phyloP scores from a whole-genome alignment of 2,329 filamentous ascomycete genomes.

The Botrytis elliptica region DNA sequence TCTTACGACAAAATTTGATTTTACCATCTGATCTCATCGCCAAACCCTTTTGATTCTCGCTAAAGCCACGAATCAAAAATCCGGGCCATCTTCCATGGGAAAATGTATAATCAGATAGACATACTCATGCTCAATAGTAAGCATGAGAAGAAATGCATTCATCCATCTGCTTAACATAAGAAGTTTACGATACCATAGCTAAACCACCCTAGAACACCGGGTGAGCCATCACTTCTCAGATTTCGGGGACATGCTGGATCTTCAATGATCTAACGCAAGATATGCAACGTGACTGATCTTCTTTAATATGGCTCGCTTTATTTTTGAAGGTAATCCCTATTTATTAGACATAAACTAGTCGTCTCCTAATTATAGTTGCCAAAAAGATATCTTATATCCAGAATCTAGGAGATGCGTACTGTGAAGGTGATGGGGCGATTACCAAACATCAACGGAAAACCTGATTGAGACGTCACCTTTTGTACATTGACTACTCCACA shows the following conservation, averaged over 20 bases:
- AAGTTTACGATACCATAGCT: accelerated
- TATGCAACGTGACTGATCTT: too few relatives aligned
- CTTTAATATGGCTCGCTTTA: accelerated
- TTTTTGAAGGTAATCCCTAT: accelerated
- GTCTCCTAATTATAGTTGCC: accelerated
- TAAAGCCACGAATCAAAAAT: not conserved
- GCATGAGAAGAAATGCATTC: accelerated
- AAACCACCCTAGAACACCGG: not conserved
- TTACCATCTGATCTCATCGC: not conserved
- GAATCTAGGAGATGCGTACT: accelerated
- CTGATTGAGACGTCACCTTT: not conserved
- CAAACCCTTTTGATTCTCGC: not conserved
- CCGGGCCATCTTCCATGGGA: not conserved
- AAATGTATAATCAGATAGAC: not conserved
- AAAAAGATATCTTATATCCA: accelerated
- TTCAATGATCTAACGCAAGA: not conserved
- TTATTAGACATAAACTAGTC: accelerated
- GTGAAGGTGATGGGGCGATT: not conserved
- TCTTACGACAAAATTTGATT: not conserved
- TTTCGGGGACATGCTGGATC: not conserved
- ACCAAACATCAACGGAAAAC: not conserved
- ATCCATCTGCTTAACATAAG: not conserved
- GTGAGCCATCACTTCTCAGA: accelerated
- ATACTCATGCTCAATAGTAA: not conserved
- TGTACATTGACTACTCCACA: accelerated